These are phyloP conservation scores for Fusarium temperatum DNA, from an alignment of 2,329 filamentous ascomycete species.

Conservation along the genomic window DNA sequence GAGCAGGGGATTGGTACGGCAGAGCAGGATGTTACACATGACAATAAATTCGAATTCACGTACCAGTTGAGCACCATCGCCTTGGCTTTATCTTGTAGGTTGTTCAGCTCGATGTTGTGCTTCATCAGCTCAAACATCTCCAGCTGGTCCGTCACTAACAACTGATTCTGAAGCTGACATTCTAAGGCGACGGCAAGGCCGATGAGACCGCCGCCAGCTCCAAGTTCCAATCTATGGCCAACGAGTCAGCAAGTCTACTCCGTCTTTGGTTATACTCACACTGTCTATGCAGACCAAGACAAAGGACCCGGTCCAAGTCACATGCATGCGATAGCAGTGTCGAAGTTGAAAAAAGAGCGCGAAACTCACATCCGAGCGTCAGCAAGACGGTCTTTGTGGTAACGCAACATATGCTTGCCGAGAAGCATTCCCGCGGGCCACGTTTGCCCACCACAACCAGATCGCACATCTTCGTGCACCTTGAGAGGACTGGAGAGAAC, in stretches of 20 bases:
- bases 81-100: slow-evolving; percentile 68
- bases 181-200: slow-evolving; percentile 70
- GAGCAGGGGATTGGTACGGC: background rate
- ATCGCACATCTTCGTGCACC: slow-evolving; percentile 84
- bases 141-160: slow-evolving; percentile 87
- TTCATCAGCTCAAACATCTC: slow-evolving; percentile 88
- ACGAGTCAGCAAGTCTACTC: slow-evolving; percentile 34
- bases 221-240: slow-evolving; percentile 79
- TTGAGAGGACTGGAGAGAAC: slow-evolving; percentile 74
- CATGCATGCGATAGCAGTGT: background rate
- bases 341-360: background rate
- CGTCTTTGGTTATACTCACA: slow-evolving; percentile 3
- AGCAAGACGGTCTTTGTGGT: slow-evolving; percentile 69
- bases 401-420: slow-evolving; percentile 83
- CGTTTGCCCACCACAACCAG: slow-evolving; percentile 90
- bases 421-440: slow-evolving; percentile 96
- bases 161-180: slow-evolving; percentile 59
- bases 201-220: slow-evolving; percentile 89
- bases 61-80: slow-evolving; percentile 85
- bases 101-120: slow-evolving; percentile 86
- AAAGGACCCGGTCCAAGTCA: slow-evolving; percentile 9
- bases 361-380: slow-evolving; percentile 73
- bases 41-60: slow-evolving; percentile 42
- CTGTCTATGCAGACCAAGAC: slow-evolving; percentile 7
- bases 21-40: slow-evolving; percentile 36